Evolutionary conservation across 257 asterid genomes (phyloP).

Genomic region (Solanum virginianum): DNA sequence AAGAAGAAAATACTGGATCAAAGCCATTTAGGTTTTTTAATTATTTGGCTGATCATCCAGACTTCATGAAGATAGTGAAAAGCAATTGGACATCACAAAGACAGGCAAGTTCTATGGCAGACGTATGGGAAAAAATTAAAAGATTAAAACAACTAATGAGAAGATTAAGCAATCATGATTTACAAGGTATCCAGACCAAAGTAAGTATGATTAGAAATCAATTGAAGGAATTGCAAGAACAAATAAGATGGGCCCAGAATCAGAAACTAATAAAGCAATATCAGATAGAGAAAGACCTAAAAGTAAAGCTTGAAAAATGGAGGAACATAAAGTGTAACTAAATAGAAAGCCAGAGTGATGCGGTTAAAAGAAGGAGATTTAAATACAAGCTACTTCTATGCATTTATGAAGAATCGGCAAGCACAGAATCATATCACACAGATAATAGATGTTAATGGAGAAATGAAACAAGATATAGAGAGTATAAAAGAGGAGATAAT

Average conservation of each 20-base stretch:
- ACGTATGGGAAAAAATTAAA: no score
- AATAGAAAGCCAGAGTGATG: neutral
- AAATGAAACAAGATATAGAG: neutral
- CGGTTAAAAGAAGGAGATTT: neutral
- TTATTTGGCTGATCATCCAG: neutral
- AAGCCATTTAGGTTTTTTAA: no score
- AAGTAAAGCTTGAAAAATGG: neutral
- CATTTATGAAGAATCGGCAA: neutral
- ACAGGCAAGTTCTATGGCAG: neutral
- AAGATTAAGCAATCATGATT: neutral
- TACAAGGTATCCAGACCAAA: neutral
- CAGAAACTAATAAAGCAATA: neutral
- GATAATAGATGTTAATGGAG: neutral
- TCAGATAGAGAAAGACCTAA: neutral
- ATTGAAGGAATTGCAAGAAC: neutral
- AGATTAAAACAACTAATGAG: no score
- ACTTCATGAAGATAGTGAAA: neutral
- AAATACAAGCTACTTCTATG: neutral
- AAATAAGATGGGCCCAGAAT: neutral
- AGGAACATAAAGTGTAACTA: neutral
- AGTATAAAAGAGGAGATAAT: neutral
- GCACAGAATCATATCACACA: neutral
- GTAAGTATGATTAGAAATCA: neutral
- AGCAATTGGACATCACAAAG: neutral
- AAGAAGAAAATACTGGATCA: neutral